These are phyloP conservation scores for Lactarius akahatsu DNA, from an alignment of 768 basidiomycete species.

Conservation along the genomic window DNA sequence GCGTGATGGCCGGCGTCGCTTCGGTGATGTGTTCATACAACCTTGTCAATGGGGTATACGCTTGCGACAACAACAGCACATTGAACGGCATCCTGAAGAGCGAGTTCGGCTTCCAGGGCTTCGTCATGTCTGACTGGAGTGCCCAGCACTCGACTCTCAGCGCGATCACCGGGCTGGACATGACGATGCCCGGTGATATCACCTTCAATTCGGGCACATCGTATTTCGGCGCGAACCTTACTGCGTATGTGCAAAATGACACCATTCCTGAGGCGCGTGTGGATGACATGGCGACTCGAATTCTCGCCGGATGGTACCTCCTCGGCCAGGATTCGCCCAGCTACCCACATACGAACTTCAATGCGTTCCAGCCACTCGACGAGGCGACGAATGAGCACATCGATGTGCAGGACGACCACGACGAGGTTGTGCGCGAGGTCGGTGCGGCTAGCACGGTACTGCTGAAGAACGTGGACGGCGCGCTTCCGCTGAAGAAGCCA, in stretches of 20 bases:
- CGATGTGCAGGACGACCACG: slow-evolving; percentile 71
- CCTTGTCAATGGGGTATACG: slow-evolving; percentile 65
- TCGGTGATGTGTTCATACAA: slow-evolving; percentile 80
- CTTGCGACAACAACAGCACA: slow-evolving; percentile 70
- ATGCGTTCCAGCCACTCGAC: slow-evolving; percentile 56
- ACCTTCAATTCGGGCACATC: slow-evolving; percentile 43
- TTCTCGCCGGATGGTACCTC: slow-evolving; percentile 69
- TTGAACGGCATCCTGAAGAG: slow-evolving; percentile 74
- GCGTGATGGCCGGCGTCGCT: slow-evolving; percentile 72
- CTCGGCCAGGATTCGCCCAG: slow-evolving; percentile 59
- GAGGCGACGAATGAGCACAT: slow-evolving; percentile 57
- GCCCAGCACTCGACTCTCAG: slow-evolving; percentile 63
- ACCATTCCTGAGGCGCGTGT: slow-evolving; percentile 64
- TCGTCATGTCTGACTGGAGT: slow-evolving; percentile 73
- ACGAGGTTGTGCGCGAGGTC: slow-evolving; percentile 64
- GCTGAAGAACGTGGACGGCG: slow-evolving; percentile 64
- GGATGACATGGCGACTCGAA: slow-evolving; percentile 81
- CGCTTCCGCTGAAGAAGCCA: slow-evolving; percentile 59
- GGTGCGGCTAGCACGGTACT: slow-evolving; percentile 73
- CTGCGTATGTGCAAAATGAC: slow-evolving; percentile 65
- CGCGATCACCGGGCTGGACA: slow-evolving; percentile 62
- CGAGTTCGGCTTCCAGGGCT: slow-evolving; percentile 77
- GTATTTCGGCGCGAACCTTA: slow-evolving; percentile 70
- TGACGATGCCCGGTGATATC: slow-evolving; percentile 61
- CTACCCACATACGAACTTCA: slow-evolving; percentile 71